These are phyloP conservation scores for Pseudocercospora musae DNA, from an alignment of 2,329 filamentous ascomycete species.

Conservation along the genomic window DNA sequence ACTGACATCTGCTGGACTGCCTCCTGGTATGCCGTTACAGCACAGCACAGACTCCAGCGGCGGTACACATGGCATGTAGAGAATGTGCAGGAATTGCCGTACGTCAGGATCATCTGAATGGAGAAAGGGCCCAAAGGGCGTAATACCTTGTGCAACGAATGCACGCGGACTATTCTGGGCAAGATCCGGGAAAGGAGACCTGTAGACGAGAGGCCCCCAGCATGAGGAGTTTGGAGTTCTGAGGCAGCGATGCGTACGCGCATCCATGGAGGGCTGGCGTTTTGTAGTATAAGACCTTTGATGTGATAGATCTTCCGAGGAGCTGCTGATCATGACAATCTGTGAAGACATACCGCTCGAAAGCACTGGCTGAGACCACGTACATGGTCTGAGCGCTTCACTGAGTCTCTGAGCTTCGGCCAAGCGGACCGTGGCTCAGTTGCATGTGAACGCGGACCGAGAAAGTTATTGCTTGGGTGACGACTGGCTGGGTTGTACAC, in stretches of 20 bases:
- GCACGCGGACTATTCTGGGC: slow-evolving; percentile 65
- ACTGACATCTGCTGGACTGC: slow-evolving; percentile 17
- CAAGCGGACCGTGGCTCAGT: not conserved
- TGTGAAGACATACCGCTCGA: not conserved
- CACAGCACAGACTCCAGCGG: slow-evolving; percentile 22
- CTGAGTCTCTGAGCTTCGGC: not conserved
- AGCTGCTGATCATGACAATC: not conserved
- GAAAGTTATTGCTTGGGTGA: not conserved
- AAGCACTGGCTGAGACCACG: not conserved
- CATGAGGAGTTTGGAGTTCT: not conserved
- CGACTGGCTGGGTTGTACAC: no score
- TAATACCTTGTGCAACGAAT: slow-evolving; percentile 93
- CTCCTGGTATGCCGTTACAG: slow-evolving; percentile 25
- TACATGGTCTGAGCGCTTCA: not conserved
- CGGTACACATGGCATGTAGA: slow-evolving; percentile 11
- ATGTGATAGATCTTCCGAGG: not conserved
- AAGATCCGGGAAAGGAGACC: slow-evolving; percentile 39
- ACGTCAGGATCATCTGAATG: slow-evolving; percentile 95
- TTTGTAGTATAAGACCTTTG: not conserved
- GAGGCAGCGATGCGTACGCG: slow-evolving; percentile 11
- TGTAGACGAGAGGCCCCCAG: slow-evolving; percentile 22
- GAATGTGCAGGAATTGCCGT: slow-evolving; percentile 62
- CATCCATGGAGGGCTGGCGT: not conserved
- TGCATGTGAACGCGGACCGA: not conserved
- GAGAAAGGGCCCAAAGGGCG: slow-evolving; percentile 87